Base-by-base conservation (phyloP, 2,329 filamentous ascomycete genomes). In the Calonectria crousiana region DNA sequence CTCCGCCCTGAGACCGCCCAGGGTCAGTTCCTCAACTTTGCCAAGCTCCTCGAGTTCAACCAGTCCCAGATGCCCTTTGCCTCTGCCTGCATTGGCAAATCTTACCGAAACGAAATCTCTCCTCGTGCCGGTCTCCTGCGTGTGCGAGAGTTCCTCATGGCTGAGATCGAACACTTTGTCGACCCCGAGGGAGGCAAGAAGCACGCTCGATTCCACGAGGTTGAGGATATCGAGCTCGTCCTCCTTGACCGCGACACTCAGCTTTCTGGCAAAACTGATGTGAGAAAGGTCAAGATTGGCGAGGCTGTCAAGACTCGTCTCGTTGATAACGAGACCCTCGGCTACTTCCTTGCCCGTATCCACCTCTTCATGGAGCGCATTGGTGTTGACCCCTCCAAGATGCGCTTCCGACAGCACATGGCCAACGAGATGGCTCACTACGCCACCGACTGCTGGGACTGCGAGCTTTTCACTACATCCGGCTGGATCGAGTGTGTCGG, bases 401-500 rank as follows among this genome's bases (percentile, higher is more conserved):
- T 98, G 80, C 94, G 97, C 69, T 98, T 98, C 90, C 92, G 97
- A 82, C 97, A 99, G 86, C 97, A 99, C 87, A 98, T 99, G 96
- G 87, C 87, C 74, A 92, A 91, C 80, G 90, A 91, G 82, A 92
- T 91, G 90, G 90, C 97, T 20, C 97, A 99, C 86, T 99, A 99
- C 84, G 97, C 97, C 60, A 91, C 93, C 71, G 97, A 99, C 88
- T 99, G 97, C 88, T 98, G 97, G 97, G 97, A 99, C 85, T 96
- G 95, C 18, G 97, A 99, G 85, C 88, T 99, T 70, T 89, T 94
- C 76, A 98, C 95, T 72, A 96, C 94, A 75, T 96, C 96, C 82
- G 97, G 97, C 84, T 99, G 97, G 97, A 95, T 98, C 76, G 97
- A 99, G 88, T 98, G 96, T 84, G 96, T 98, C 81, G 97, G 97